Evolutionary conservation across 768 basidiomycete genomes (phyloP), one percentile per base, ranked within the genome.

Genomic region (Boletus huronensis): DNA sequence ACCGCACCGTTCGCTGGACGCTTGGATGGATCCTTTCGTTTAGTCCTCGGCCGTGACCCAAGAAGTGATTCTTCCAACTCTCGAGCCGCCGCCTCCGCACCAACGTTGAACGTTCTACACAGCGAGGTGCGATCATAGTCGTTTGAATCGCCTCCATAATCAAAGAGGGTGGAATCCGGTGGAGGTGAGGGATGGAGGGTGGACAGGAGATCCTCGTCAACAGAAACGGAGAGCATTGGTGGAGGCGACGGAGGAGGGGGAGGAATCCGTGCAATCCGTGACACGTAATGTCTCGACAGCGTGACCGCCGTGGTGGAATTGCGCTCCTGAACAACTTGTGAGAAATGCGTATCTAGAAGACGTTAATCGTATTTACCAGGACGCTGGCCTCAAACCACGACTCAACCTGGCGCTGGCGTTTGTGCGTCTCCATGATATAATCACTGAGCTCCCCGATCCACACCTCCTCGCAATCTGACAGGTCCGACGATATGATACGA

Each of bases 401-500:
- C 55, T 84, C 85, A 6, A 92, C 80, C 58, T 88, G 85, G 48
- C 80, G 82, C 69, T 84, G 82, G 47, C 89, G 82, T 65, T 83
- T 84, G 64, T 85, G 82, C 6, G 87, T 88, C 63, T 89, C 84
- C 29, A 84, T 65, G 49, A 82, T 76, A 62, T 92, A 93, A 53
- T 82, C 82, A 49, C 78, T 75, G 16, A 92, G 77, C 64, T 88
- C 89, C 25, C 74, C 77, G 41, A 75, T 72, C 91, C 91, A 93
- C 16, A 93, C 65, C 55, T 91, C 90, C 60, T 81, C 79, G 58
- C 84, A 90, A 55, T 91, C 90, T 28, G 90, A 89, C 57, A 93
- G 74, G 75, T 93, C 90, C 21, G 90, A 91, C 17, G 89, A 88
- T 11, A 73, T 70, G 13, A 81, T 72, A 36, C 73, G 72, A 44